Base-by-base conservation (phyloP, 2,329 filamentous ascomycete genomes). In the Tolypocladium amazonense region DNA sequence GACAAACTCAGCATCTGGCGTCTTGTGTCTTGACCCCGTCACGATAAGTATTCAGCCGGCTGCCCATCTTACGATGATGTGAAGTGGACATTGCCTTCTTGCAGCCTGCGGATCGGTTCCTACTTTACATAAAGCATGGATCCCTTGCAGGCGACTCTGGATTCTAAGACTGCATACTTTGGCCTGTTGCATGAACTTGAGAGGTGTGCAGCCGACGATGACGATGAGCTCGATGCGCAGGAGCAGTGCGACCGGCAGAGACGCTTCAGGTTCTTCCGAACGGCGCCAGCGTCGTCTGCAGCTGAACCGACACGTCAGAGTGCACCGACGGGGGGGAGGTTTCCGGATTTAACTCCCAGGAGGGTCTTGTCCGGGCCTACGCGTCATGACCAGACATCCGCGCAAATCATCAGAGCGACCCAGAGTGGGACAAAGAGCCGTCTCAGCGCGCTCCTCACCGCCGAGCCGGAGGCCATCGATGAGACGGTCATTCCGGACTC, bases 81-180 rank as follows among this genome's bases (percentile, higher is more conserved):
- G 18, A 11, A 33, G 5, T 27, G 27, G 15, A 20, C 27, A 5
- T 14, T 14, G 20, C 50, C 50, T 37, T 12, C 58, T 18, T 23
- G 12, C 23, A 9, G 39, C 30, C 20, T 33, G 20, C 50, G 12
- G 20, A 30, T 15, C 0, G 30, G 2, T 14, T 23, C 11, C 50
- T 37, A 23, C 6, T 23, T 3, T 12, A 23, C n/a, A 14, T 23
- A 20, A 35, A 33, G 12, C 18, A 43, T 38, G 38, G 50, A 56
- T 37, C 12, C 58, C 2, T 15, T 52, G 20, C 43, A 39, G 52
- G 56, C 60, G 20, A 57, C 68, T 12, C 61, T 77, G 8, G 65
- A 71, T 56, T 76, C 78, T 41, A 83, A 83, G 65, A 55, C 68
- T 27, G 75, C 72, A 0, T 80, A 78, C 62, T 83, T 82, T 62